Conservation (phyloP, 805 yeast genomes). For the Lipomyces japonicus region DNA sequence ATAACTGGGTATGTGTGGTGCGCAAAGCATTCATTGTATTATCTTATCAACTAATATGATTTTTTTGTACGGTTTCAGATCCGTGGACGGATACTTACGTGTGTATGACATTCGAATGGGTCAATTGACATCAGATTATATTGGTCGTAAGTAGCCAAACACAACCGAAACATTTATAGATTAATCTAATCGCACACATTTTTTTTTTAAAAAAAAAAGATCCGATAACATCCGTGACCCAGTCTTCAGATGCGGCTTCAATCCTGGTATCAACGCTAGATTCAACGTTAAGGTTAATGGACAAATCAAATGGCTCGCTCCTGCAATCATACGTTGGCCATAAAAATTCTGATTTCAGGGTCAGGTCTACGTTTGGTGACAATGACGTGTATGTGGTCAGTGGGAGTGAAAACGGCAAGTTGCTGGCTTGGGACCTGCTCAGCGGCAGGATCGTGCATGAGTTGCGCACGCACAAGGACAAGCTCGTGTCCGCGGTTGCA, state of each 20-base stretch:
- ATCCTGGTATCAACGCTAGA: constrained; percentile 34
- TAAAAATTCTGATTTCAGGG: constrained; percentile 29
- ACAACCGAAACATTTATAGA: neutral
- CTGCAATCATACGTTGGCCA: constrained; percentile 34
- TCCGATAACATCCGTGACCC: constrained; percentile 32
- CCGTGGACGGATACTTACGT: constrained; percentile 36
- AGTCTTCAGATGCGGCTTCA: constrained; percentile 15
- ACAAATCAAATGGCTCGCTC: constrained; percentile 30
- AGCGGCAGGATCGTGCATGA: constrained; percentile 26
- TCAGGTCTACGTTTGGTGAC: constrained; percentile 30
- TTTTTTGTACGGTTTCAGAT: constrained; percentile 8
- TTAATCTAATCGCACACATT: neutral
- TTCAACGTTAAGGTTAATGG: constrained; percentile 31
- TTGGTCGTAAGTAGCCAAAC: constrained; percentile 27
- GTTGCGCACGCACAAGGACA: constrained; percentile 5
- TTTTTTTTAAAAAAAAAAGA: no score
- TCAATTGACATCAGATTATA: constrained; percentile 27
- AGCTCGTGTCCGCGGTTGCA: constrained; percentile 21
- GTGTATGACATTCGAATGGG: constrained; percentile 37
- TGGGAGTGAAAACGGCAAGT: constrained; percentile 35
- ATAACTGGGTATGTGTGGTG: constrained; percentile 31
- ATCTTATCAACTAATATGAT: neutral
- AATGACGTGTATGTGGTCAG: constrained; percentile 29
- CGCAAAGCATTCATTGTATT: neutral
- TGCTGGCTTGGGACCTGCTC: constrained; percentile 33